Conservation (phyloP, 257 asterid genomes). For the Salvia rosmarinus region DNA sequence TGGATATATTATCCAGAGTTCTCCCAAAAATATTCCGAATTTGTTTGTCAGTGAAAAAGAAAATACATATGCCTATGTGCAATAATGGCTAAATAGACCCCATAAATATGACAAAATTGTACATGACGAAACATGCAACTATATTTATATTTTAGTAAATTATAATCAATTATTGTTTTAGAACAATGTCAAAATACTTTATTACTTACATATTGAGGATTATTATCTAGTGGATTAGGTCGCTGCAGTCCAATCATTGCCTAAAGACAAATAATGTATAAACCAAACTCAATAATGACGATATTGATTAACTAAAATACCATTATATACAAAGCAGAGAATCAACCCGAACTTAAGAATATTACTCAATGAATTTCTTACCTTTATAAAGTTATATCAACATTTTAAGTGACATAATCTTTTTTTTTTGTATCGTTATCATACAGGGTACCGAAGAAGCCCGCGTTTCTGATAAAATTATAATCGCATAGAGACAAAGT, state of each 20-base stretch:
- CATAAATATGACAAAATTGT: not conserved
- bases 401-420: not conserved
- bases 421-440: too few species aligned
- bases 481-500: too few species aligned
- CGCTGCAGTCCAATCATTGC: slow-evolving; percentile 30
- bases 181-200: not conserved
- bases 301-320: not conserved
- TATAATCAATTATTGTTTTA: slow-evolving; percentile 7
- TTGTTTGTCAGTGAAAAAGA: too few species aligned
- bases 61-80: too few species aligned
- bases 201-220: not conserved
- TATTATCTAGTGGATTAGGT: slow-evolving; percentile 39
- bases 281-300: slow-evolving; percentile 21
- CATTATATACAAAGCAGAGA: not conserved
- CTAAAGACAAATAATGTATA: slow-evolving; percentile 22
- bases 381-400: not conserved
- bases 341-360: not conserved
- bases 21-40: too few species aligned
- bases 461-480: too few species aligned
- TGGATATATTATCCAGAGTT: too few species aligned
- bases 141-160: not conserved
- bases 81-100: not conserved
- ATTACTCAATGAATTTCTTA: not conserved
- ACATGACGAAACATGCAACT: slow-evolving; percentile 20
- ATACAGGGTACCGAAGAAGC: too few species aligned